Evolutionary conservation across 164 flowering plant species (phyloP).

Genomic region (Cinnamomum chago): DNA sequence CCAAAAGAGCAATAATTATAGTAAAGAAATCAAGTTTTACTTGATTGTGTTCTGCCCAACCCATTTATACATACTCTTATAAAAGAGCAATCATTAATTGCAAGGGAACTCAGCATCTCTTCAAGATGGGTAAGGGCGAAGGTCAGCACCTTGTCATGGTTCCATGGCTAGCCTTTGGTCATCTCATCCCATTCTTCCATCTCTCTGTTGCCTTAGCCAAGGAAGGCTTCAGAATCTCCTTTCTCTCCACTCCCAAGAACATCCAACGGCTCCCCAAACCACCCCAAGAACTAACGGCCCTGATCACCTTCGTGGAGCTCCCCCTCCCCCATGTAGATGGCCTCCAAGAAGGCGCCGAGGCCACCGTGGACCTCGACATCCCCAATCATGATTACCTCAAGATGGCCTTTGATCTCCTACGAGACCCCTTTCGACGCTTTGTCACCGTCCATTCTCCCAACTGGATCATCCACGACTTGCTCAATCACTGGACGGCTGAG

Average conservation of each 20-base stretch:
- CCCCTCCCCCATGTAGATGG: conserved; percentile 26
- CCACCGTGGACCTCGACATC: conserved; percentile 31
- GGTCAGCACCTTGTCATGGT: conserved; percentile 22
- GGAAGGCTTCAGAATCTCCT: conserved; percentile 22
- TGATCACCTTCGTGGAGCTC: conserved; percentile 22
- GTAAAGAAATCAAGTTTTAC: too few species aligned
- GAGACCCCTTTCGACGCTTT: conserved; percentile 13
- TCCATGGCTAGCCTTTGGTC: conserved; percentile 38
- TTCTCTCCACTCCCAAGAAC: conserved; percentile 30
- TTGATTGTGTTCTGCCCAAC: too few species aligned
- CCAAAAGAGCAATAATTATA: too few species aligned
- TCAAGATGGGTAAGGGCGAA: neutral
- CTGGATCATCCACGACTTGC: conserved; percentile 33
- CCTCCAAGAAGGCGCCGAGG: conserved; percentile 34
- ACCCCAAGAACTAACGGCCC: conserved; percentile 20
- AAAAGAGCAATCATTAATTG: too few species aligned
- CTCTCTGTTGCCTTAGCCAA: conserved; percentile 27
- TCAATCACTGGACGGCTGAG: conserved; percentile 20
- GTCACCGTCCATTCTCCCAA: conserved; percentile 17
- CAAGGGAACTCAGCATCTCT: too few species aligned
- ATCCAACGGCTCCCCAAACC: conserved; percentile 36
- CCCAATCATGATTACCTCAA: conserved; percentile 19
- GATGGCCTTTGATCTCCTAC: conserved; percentile 23
- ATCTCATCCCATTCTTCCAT: conserved; percentile 32
- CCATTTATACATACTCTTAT: too few species aligned